Percentiles rank a stretch among this genome's conserved stretches.
phyloP scores from a whole-genome alignment of 1,284 basidiomycete genomes.

The Moesziomyces sp. region DNA sequence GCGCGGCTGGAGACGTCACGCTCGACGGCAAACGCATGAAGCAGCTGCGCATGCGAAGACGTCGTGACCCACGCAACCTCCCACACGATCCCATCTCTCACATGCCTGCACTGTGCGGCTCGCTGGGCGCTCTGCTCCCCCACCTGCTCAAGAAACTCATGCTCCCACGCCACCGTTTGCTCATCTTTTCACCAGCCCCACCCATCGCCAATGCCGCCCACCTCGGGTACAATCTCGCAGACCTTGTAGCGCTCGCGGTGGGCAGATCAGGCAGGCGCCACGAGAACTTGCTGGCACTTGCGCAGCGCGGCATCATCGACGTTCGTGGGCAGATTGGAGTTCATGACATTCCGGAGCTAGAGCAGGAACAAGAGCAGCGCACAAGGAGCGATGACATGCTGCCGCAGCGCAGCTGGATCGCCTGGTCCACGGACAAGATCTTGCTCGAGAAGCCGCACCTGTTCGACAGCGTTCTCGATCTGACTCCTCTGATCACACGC shows the following conservation, averaged over 20 bases:
- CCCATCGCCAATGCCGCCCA: constrained; percentile 42
- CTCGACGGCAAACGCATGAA: constrained; percentile 37
- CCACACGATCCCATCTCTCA: constrained; percentile 45
- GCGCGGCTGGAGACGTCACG: neutral
- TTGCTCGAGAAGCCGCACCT: constrained; percentile 55
- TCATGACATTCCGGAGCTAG: constrained; percentile 49
- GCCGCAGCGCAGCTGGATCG: constrained; percentile 48
- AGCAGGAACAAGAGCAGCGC: constrained; percentile 35
- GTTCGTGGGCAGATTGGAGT: constrained; percentile 57
- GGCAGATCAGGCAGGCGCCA: constrained; percentile 23
- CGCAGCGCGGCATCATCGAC: constrained; percentile 16
- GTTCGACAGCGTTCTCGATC: constrained; percentile 56
- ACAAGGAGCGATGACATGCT: neutral
- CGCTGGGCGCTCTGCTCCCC: constrained; percentile 55
- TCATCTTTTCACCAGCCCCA: constrained; percentile 51
- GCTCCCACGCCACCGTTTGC: constrained; percentile 42
- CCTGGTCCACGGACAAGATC: constrained; percentile 59
- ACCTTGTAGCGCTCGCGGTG: constrained; percentile 32
- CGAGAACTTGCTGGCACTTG: constrained; percentile 24
- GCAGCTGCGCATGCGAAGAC: constrained; percentile 39
- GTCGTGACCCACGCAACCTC: constrained; percentile 37
- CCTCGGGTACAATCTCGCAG: constrained; percentile 52
- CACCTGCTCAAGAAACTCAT: constrained; percentile 54
- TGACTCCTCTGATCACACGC: constrained; percentile 37
- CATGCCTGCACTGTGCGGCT: constrained; percentile 51